These are phyloP conservation scores for Deakozyma indianensis DNA, from an alignment of 805 yeast species.

Conservation along the genomic window DNA sequence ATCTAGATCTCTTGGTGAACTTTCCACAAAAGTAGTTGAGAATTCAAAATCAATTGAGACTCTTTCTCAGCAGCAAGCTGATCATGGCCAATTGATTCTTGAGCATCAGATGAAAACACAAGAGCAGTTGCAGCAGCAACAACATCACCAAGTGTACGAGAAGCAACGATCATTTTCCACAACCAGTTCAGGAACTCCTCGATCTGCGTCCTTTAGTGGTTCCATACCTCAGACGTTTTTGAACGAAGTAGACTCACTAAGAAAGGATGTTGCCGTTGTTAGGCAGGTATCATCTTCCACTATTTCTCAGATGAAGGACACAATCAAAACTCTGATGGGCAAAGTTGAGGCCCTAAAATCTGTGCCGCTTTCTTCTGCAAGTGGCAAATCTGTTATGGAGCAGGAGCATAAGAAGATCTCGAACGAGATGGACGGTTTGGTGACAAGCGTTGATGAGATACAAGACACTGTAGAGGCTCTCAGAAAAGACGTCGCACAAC, in stretches of 20 bases:
- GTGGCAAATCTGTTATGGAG: constrained; percentile 38
- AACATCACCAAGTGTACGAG: neutral
- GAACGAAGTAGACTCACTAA: constrained; percentile 20
- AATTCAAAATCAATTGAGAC: constrained; percentile 11
- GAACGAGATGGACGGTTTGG: constrained; percentile 55
- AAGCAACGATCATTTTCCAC: neutral
- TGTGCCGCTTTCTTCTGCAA: constrained; percentile 17
- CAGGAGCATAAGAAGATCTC: constrained; percentile 60
- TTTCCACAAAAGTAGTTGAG: constrained; percentile 13
- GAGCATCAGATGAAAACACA: constrained; percentile 21
- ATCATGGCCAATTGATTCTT: neutral
- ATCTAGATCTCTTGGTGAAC: constrained; percentile 12
- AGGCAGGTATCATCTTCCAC: constrained; percentile 39
- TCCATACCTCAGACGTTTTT: neutral
- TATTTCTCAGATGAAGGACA: constrained; percentile 26
- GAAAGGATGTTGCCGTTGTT: constrained; percentile 43
- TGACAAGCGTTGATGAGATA: constrained; percentile 75
- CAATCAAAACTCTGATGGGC: constrained; percentile 29
- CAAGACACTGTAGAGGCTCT: constrained; percentile 85
- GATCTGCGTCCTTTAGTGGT: neutral
- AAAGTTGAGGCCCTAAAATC: constrained; percentile 40
- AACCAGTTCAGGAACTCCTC: neutral
- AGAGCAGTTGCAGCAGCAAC: constrained; percentile 11
- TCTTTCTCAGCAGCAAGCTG: neutral
- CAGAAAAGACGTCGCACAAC: constrained; percentile 78